Evolutionary conservation across 805 yeast species (phyloP), one percentile per base, ranked within the genome.

Genomic region (Pichia paraexigua): DNA sequence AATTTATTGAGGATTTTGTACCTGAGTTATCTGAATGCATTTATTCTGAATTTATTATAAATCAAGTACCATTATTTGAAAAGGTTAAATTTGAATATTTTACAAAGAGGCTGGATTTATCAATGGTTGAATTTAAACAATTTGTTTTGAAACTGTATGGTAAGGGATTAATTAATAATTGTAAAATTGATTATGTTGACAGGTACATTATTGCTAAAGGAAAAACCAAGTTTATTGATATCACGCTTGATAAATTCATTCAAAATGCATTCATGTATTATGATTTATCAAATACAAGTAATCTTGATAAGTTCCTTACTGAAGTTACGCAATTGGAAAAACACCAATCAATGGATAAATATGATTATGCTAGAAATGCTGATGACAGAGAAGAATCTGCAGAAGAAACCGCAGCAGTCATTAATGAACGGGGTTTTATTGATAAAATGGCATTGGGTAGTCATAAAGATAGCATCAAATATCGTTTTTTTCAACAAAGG

Each of bases 131-230:
- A 11, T 50, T 68, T 20, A 63, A 63, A 42, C 44, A 35, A 15
- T 44, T 65, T 32, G 42, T 67, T 5, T 40, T 69, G 12, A 64
- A 60, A 46, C 40, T 66, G 32, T 56, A 58, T 41, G 55, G 55
- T 18, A 47, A 51, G 3, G 72, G 72, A 10, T 45, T 50, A 30
- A 43, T 69, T 6, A 39, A 43, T 10, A 52, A 57, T 25, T 43
- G 61, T 41, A 63, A 59, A 44, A 49, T 69, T 25, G 68, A 69
- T 53, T 51, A 61, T 9, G 54, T 57, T 17, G 57, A 58, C 11
- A 48, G 55, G 15, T 45, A 50, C 5, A 53, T 66, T 12, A 37
- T 47, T 17, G n/a, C 27, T 11, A 11, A 15, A 17, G 4, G 22
- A 22, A 10, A 12, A 2, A 58, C 53, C n/a, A 45, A 42, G 7